phyloP scores from a whole-genome alignment of 2,329 filamentous ascomycete genomes.

The Fonsecaea pedrosoi region DNA sequence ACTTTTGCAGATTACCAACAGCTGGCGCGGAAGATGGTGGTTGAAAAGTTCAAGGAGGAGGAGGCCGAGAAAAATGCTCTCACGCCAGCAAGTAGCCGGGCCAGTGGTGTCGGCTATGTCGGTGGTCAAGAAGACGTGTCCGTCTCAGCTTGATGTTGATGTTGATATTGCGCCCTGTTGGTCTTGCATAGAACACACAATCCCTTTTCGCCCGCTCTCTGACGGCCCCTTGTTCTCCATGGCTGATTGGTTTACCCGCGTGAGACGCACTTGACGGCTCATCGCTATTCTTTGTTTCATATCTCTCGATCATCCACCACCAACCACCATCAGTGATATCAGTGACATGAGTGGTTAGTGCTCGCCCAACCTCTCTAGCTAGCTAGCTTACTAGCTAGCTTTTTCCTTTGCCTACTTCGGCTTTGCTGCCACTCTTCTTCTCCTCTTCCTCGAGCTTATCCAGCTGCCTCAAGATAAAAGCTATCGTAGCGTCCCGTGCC shows the following conservation, averaged over 20 bases:
- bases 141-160: slow-evolving; percentile 26
- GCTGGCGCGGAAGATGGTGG: slow-evolving; percentile 55
- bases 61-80: slow-evolving; percentile 36
- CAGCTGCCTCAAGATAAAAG: slow-evolving; percentile 60
- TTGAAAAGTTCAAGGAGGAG: slow-evolving; percentile 52
- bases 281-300: too few species aligned
- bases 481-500: slow-evolving; percentile 60
- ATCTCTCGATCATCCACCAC: too few species aligned
- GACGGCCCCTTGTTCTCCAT: too few species aligned
- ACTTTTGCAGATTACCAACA: slow-evolving; percentile 52
- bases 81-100: slow-evolving; percentile 25
- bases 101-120: slow-evolving; percentile 17
- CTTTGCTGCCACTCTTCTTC: slow-evolving; percentile 18
- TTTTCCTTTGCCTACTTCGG: not conserved
- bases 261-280: too few species aligned
- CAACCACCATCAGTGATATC: too few species aligned
- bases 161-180: not conserved
- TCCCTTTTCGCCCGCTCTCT: too few species aligned
- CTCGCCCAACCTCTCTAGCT: too few species aligned
- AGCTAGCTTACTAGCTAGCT: too few species aligned
- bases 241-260: too few species aligned
- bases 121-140: slow-evolving; percentile 26
- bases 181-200: too few species aligned
- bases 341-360: too few species aligned
- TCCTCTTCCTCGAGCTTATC: slow-evolving; percentile 56